Base-by-base conservation (phyloP, 2,329 filamentous ascomycete species). In the Sporothrix globosa region DNA sequence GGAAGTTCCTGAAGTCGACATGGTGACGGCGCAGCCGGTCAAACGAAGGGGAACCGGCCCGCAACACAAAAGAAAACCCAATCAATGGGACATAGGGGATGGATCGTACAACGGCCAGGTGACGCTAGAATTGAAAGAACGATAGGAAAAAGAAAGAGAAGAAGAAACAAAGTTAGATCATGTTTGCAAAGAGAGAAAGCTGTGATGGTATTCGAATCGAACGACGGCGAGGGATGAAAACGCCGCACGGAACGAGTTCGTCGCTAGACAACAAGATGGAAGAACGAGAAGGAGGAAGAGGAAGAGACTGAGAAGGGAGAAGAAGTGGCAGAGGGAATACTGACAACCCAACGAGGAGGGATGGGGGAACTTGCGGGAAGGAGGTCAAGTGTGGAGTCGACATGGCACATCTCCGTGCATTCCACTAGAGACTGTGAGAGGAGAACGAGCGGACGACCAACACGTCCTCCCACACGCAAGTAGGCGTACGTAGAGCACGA, bases 1-100 rank as follows among this genome's bases (percentile, higher is more conserved):
- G 73, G 80, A 80, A 73, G 80, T 79, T 75, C 77, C 81, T 73
- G 81, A 76, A 73, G 80, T 78, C 72, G 82, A 81, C 85, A 87
- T 86, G 76, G 71, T 76, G 74, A 75, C 74, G 73, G 73, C 72
- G 72, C 77, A 73, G 76, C 74, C 74, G 73, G 73, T 76, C 75
- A 75, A 75, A 74, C 24, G 68, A 72, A 73, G 63, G 72, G 71
- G 70, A 72, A 72, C 73, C 69, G 70, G 72, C 73, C 71, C 72
- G 72, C 46, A 76, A 74, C 74, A 75, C 39, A 4, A 79, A 78
- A 71, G 73, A 78, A 77, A 76, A 75, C 81, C 82, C 82, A 84
- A 74, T 84, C 83, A 83, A 84, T 84, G 83, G 82, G 81, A 74
- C 73, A 73, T 74, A 73, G 7, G 72, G 70, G 75, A 60, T 7